Percentiles rank a stretch among this genome's conserved stretches.
Conservation (phyloP, 2,329 filamentous ascomycete species). For the Colletotrichum phormii region DNA sequence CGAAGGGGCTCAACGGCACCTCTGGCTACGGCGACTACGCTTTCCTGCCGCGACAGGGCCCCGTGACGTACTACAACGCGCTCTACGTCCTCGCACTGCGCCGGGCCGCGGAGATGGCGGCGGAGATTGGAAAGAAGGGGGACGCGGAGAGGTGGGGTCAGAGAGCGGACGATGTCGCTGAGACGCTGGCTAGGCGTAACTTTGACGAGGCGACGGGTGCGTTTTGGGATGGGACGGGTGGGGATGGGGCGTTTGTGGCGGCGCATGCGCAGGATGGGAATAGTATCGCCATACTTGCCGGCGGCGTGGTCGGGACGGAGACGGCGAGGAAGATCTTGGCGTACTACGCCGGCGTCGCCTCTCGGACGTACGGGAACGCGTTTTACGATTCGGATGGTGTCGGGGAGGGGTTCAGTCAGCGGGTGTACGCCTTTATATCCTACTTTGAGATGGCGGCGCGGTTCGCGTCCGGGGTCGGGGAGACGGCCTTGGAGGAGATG, state of each 20-base stretch:
- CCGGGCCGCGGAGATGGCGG: conserved; percentile 56
- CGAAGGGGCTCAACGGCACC: conserved; percentile 49
- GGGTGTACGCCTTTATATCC: conserved; percentile 64
- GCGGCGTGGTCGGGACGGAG: conserved; percentile 46
- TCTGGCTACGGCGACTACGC: conserved; percentile 63
- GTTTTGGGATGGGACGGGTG: conserved; percentile 55
- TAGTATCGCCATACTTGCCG: conserved; percentile 56
- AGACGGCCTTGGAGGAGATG: conserved; percentile 57
- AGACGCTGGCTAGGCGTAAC: conserved; percentile 50
- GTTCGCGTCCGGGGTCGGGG: conserved; percentile 47
- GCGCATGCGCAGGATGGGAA: conserved; percentile 65
- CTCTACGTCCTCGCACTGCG: conserved; percentile 60
- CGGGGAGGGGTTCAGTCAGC: conserved; percentile 50
- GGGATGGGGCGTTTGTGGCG: conserved; percentile 40
- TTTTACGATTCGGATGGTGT: conserved; percentile 62
- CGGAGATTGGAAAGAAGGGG: conserved; percentile 41
- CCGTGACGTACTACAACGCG: conserved; percentile 65
- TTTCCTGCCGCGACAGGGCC: conserved; percentile 59
- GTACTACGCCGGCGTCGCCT: conserved; percentile 52
- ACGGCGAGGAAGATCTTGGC: conserved; percentile 49
- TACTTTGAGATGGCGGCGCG: conserved; percentile 65
- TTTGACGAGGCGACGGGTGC: conserved; percentile 57
- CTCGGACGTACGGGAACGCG: conserved; percentile 59
- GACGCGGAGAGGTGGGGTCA: conserved; percentile 54
- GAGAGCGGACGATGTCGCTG: conserved; percentile 49